Evolutionary conservation across 371 early-diverging fungal species (phyloP), one percentile per base, ranked within the genome.

Genomic region (Mortierella sp.): DNA sequence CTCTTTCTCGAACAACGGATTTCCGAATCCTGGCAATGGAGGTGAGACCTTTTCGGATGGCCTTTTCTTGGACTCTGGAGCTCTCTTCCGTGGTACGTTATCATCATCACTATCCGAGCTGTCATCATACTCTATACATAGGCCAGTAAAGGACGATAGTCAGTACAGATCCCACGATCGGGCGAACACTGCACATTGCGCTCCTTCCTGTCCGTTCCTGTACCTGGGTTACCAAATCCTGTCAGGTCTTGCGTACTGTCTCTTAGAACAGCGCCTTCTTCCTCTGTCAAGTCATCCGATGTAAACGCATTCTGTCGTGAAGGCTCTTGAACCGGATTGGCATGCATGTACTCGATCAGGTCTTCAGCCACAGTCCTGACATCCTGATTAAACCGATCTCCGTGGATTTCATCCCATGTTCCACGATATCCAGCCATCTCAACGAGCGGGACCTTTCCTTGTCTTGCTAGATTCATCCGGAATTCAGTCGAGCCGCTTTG

Each of bases 151-250:
- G 44, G 7, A 39, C 8, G 14, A 39, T 39, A 39, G 10, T 39
- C 39, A 7, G 39, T 39, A 39, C n/a, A n/a, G n/a, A n/a, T n/a
- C n/a, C n/a, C n/a, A n/a, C n/a, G n/a, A n/a, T n/a, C n/a, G n/a
- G n/a, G n/a, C n/a, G n/a, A n/a, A n/a, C n/a, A n/a, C n/a, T n/a
- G n/a, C n/a, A n/a, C n/a, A n/a, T n/a, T n/a, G n/a, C n/a, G n/a
- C n/a, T n/a, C n/a, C n/a, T n/a, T n/a, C n/a, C n/a, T n/a, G n/a
- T n/a, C n/a, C n/a, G n/a, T n/a, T n/a, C 7, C 21, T n/a, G 2
- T 60, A 74, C 76, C 76, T 65, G 69, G 65, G 41, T 69, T 68
- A 12, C 77, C 77, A 31, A 65, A 68, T 56, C 77, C 77, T 37
- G 21, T 53, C 9, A 76, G 47, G 17, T 46, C 69, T 44, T 76